A percentile compares a stretch with the other conserved stretches of the same genome.
Conservation (phyloP, 2,329 filamentous ascomycete genomes). For the Aureobasidium sp. region DNA sequence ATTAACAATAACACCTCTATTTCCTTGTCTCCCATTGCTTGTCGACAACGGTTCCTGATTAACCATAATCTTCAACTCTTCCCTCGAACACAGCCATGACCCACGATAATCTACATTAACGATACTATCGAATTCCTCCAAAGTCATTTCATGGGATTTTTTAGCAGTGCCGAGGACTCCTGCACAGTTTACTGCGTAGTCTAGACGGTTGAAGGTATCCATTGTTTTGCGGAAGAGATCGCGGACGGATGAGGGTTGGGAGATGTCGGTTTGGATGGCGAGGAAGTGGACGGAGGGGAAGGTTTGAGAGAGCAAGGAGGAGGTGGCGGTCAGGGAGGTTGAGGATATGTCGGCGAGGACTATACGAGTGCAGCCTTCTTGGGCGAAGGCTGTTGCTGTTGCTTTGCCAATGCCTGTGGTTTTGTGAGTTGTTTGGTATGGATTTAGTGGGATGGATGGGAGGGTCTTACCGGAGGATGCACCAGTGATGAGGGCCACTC, state of each 20-base stretch:
- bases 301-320: conserved; percentile 21
- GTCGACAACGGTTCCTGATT: conserved; percentile 34
- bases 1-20: conserved; percentile 35
- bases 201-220: conserved; percentile 31
- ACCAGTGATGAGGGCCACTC: conserved; percentile 27
- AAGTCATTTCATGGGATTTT: conserved; percentile 27
- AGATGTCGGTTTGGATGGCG: conserved; percentile 27
- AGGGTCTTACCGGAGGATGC: conserved; percentile 21
- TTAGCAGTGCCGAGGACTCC: conserved; percentile 33
- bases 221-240: conserved; percentile 26
- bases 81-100: conserved; percentile 36
- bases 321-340: conserved; percentile 26
- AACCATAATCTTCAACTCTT: conserved; percentile 36
- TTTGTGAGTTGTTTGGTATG: neutral
- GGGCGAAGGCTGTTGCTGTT: conserved; percentile 36
- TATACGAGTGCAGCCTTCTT: conserved; percentile 36
- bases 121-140: conserved; percentile 35
- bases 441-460: too few species aligned
- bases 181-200: conserved; percentile 41
- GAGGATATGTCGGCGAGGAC: conserved; percentile 33
- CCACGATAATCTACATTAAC: conserved; percentile 38
- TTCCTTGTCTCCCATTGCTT: conserved; percentile 33
- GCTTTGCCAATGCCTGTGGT: conserved; percentile 34
- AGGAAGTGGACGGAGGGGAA: conserved; percentile 20
- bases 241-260: conserved; percentile 27